Base-by-base conservation (phyloP, 352 stramenopile genomes). In the Phytophthora constricta region DNA sequence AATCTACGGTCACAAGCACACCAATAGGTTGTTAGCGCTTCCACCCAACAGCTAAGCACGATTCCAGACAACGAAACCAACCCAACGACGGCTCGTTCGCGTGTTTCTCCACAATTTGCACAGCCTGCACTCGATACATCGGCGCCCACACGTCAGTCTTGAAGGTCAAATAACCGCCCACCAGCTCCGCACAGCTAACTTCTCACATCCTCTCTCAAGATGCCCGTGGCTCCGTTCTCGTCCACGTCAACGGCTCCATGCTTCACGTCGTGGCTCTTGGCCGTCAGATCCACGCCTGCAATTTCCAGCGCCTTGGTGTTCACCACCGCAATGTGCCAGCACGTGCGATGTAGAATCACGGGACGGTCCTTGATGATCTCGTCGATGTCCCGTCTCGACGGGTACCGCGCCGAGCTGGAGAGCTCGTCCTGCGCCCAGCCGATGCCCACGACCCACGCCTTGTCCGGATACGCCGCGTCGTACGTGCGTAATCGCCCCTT, bases 381-480 rank as follows among this genome's bases (percentile, higher is more conserved):
- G 64, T 97, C 91, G 13, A 97, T 79, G 47, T 96, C 87, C 27
- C 84, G 51, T 17, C 87, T 81, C n/a, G 75, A 80, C 3, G 90
- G 90, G 47, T 93, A 95, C 19, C 80, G 68, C 13, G 80, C 84
- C 0, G 70, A 62, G 8, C 49, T 42, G 41, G 84, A 90, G 46
- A 96, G 84, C 58, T 81, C 65, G 69, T 95, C 86, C 54, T 97
- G 89, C 25, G 96, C 88, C 90, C 90, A 97, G 42, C 89, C 89
- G 61, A 93, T 79, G 28, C 90, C 90, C 31, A 96, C 77, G 37
- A 97, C 71, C 81, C 82, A 96, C 19, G 82, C 66, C 55, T 91
- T 91, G 31, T 90, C 68, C 11, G 87, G 82, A 39, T 92, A 84
- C 34, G 68, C 68, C 0, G 65, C 65, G 50, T 87, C 89, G 58